Evolutionary conservation across 257 asterid species (phyloP), one percentile per base, ranked within the genome.

Genomic region (Solanum clarkiae): DNA sequence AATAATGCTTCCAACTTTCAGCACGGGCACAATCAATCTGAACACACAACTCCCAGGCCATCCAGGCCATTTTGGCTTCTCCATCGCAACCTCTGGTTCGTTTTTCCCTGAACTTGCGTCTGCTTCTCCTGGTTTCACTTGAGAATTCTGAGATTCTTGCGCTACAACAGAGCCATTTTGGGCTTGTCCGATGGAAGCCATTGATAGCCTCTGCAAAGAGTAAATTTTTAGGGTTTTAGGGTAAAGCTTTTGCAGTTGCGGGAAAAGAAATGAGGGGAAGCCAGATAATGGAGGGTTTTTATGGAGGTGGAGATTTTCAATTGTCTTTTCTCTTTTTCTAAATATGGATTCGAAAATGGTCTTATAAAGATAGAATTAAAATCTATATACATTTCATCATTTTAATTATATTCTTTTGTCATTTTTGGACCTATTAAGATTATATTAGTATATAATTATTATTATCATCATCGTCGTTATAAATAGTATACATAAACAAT

Each of bases 11-110:
- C 99, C 99, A 29, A 95, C 99, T 77, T 95, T 94, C 56, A 91
- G 88, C 81, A 91, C 92, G 81, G 99, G 98, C 51, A 94, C 98
- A 49, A 92, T 90, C 45, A 95, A 77, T 80, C 99, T 85, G 53
- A 89, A 95, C 36, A 94, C 99, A 15, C 92, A 86, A 88, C 88
- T 86, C 47, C 98, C 98, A 7, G 98, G 98, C 98, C 98, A 95
- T 1, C 97, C 98, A 1, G 97, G 97, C 98, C 99, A 95, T 83
- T 90, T 95, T 15, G 91, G 26, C 63, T 51, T 77, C 85, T 87
- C 85, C 5, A 54, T 86, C 47, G 84, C 81, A 18, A 69, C 81
- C 47, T 36, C 82, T 12, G 26, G 82, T 51, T 29, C 63, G 20
- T 5, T 16, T 16, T 77, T 77, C 32, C 51, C 24, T 26, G 16